Conservation (phyloP, 1,139 yeast species). For the Diutina scorzettiae region DNA sequence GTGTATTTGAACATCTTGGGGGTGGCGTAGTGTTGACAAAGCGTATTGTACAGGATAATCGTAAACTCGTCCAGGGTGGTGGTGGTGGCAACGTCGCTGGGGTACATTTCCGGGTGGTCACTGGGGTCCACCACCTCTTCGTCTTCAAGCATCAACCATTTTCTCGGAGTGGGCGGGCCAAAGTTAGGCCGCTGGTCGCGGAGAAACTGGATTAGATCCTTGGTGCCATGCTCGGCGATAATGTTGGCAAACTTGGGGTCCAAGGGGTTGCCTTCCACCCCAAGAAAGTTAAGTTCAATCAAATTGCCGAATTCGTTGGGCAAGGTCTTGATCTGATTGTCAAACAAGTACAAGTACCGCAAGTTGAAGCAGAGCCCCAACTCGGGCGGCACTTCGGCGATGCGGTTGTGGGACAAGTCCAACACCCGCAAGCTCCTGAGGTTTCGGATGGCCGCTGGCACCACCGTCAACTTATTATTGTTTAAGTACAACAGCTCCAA, state of each 20-base stretch:
- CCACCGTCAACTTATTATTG: conserved; percentile 61
- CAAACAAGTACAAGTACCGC: conserved; percentile 76
- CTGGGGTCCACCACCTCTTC: conserved; percentile 45
- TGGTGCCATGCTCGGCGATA: conserved; percentile 73
- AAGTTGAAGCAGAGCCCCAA: conserved; percentile 74
- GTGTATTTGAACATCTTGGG: conserved; percentile 86
- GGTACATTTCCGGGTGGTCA: conserved; percentile 20
- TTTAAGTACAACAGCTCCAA: conserved; percentile 78
- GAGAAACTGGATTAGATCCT: conserved; percentile 65
- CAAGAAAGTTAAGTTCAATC: conserved; percentile 75
- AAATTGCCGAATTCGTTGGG: conserved; percentile 84
- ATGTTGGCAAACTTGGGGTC: conserved; percentile 53
- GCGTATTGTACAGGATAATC: conserved; percentile 74
- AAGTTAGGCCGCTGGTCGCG: conserved; percentile 73
- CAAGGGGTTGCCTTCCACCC: conserved; percentile 88
- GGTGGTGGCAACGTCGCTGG: conserved; percentile 13
- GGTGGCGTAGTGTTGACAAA: conserved; percentile 94
- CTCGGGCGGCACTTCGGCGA: conserved; percentile 65
- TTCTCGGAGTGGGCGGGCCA: conserved; percentile 58
- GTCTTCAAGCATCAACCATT: conserved; percentile 69
- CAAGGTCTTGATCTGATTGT: conserved; percentile 62
- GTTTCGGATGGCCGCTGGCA: conserved; percentile 63
- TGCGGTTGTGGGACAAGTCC: conserved; percentile 71
- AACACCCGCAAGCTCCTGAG: conserved; percentile 69
- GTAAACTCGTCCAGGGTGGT: conserved; percentile 38